These are phyloP conservation scores for Cladorrhinum sp. DNA, from an alignment of 2,329 filamentous ascomycete genomes.

Conservation along the genomic window DNA sequence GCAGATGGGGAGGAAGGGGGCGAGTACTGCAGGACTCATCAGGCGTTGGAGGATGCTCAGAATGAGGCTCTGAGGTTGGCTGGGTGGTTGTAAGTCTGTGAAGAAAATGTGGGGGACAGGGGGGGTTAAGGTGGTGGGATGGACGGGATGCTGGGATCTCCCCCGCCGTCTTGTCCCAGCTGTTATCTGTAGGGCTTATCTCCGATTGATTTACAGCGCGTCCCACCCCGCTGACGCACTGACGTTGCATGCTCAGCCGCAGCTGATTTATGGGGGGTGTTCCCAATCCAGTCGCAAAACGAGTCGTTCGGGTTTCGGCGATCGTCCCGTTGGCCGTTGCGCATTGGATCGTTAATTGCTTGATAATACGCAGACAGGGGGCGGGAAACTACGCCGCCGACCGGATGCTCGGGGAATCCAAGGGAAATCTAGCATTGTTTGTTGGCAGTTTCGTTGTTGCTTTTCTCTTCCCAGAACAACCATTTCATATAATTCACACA, in stretches of 20 bases:
- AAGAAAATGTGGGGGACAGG: background rate
- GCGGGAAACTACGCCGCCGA: background rate
- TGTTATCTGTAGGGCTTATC: background rate
- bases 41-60: background rate
- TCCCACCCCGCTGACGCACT: background rate
- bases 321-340: background rate
- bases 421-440: background rate
- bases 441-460: background rate
- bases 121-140: background rate
- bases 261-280: background rate
- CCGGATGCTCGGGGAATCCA: background rate
- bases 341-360: too few relatives aligned
- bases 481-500: background rate
- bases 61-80: background rate
- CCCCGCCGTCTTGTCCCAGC: too few relatives aligned
- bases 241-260: constrained; percentile 3
- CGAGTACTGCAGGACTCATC: background rate
- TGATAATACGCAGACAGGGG: background rate
- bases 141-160: background rate
- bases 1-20: background rate
- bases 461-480: background rate
- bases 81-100: background rate
- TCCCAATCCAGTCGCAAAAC: background rate
- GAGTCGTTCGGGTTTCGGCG: background rate
- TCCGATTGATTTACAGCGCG: background rate